Percentiles rank a stretch among this genome's conserved stretches.
phyloP scores from a whole-genome alignment of 371 early-diverging fungal genomes.

The Mortierella sp. region DNA sequence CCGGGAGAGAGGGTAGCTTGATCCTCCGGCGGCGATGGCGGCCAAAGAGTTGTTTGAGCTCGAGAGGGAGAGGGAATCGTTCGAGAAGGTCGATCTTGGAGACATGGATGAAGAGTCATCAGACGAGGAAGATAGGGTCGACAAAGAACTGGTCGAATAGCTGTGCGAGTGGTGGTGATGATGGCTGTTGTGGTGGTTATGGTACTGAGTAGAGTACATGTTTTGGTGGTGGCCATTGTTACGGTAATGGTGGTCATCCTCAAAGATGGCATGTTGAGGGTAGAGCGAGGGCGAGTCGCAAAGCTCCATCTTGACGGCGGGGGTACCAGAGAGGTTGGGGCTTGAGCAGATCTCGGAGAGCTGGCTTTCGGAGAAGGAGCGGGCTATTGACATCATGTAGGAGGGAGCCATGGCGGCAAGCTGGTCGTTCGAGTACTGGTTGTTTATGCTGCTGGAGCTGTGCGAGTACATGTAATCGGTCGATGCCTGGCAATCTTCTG shows the following conservation, averaged over 20 bases:
- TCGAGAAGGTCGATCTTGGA: conserved; percentile 42
- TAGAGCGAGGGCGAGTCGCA: conserved; percentile 43
- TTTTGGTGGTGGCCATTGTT: conserved; percentile 16
- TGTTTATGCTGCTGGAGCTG: conserved; percentile 9
- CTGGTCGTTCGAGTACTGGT: conserved; percentile 39
- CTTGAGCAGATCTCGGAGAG: conserved; percentile 31
- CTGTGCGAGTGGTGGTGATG: conserved; percentile 40
- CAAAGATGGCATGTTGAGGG: conserved; percentile 26
- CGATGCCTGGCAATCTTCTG: conserved; percentile 42
- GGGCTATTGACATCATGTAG: conserved; percentile 50
- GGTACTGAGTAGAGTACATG: conserved; percentile 19
- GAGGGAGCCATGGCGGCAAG: conserved; percentile 35
- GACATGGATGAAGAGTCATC: conserved; percentile 33
- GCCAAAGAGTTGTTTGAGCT: conserved; percentile 26
- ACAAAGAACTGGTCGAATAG: conserved; percentile 48
- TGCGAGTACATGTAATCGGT: conserved; percentile 36
- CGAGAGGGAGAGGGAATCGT: conserved; percentile 20
- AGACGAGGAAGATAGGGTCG: conserved; percentile 33
- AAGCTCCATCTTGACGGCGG: conserved; percentile 24
- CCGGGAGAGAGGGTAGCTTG: conserved; percentile 40
- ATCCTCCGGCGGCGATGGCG: neutral
- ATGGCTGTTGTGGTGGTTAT: conserved; percentile 3
- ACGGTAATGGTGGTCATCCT: conserved; percentile 23
- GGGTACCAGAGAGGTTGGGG: conserved; percentile 3
- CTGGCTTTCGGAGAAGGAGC: conserved; percentile 47